Evolutionary conservation across 495 filamentous ascomycete species (phyloP).

Genomic region (Neurospora sp.): DNA sequence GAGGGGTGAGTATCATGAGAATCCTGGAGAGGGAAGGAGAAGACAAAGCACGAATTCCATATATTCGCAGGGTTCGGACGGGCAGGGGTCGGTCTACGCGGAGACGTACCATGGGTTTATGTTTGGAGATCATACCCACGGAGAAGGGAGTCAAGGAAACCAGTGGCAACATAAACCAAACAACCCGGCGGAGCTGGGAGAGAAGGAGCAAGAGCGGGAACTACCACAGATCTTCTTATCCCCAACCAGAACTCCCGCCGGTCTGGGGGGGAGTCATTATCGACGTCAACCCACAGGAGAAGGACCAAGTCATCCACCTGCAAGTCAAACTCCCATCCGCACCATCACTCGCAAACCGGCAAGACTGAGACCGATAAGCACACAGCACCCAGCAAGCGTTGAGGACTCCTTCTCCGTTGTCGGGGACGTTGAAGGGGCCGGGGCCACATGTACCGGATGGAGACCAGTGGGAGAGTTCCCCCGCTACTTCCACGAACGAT

Average conservation of each 20-base stretch:
- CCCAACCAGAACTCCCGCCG: no score
- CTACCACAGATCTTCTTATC: no score
- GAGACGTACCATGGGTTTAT: background rate
- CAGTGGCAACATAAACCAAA: no score
- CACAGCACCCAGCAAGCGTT: background rate
- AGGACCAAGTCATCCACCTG: no score
- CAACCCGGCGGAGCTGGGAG: no score
- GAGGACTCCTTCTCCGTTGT: background rate
- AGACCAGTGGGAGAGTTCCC: no score
- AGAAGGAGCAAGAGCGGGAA: no score
- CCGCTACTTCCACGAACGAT: no score
- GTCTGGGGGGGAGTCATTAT: no score
- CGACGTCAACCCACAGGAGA: no score
- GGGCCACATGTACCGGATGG: background rate
- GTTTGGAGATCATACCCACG: background rate
- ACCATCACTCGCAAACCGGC: rapidly evolving
- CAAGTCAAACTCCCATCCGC: no score
- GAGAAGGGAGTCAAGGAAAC: no score
- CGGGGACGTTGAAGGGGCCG: background rate
- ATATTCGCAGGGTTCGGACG: background rate
- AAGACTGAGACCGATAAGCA: background rate
- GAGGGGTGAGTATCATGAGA: background rate
- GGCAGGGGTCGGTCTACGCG: background rate
- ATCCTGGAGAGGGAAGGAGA: background rate
- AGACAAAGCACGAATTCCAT: background rate